Percentiles rank a stretch among this genome's conserved stretches.
These are phyloP conservation scores for Aspergillus pseudoviridinutans DNA, from an alignment of 2,329 filamentous ascomycete species.

Conservation along the genomic window DNA sequence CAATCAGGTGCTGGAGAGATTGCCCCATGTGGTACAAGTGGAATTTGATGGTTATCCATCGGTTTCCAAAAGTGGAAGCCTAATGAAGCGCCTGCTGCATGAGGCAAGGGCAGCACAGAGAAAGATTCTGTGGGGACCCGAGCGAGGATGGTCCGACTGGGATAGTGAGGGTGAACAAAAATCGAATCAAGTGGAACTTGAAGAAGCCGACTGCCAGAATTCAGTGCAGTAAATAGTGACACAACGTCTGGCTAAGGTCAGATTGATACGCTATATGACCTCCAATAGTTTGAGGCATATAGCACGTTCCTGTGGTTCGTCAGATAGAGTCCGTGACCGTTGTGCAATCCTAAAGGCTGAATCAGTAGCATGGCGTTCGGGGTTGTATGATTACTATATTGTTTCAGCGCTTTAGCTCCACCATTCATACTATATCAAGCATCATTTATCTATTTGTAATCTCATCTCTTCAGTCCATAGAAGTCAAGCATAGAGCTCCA, in stretches of 20 bases:
- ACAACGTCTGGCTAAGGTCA: neutral
- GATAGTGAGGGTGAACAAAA: slow-evolving; percentile 20
- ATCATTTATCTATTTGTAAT: slow-evolving; percentile 3
- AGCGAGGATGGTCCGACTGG: slow-evolving; percentile 35
- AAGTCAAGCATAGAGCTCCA: neutral
- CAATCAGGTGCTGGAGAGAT: slow-evolving; percentile 45
- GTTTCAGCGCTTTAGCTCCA: neutral
- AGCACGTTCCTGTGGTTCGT: too few species aligned
- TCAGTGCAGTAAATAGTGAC: slow-evolving; percentile 1
- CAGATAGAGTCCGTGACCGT: too few species aligned
- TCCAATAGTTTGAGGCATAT: too few species aligned
- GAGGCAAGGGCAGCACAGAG: slow-evolving; percentile 33
- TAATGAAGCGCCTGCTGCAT: slow-evolving; percentile 47
- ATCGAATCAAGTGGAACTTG: slow-evolving; percentile 6
- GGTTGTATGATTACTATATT: neutral
- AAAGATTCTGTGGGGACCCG: slow-evolving; percentile 38
- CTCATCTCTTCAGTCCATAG: neutral
- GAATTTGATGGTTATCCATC: slow-evolving; percentile 56
- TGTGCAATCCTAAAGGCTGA: too few species aligned
- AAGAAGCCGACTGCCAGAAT: neutral
- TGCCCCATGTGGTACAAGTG: slow-evolving; percentile 47
- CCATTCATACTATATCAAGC: neutral
- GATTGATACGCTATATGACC: too few species aligned
- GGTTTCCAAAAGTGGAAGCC: slow-evolving; percentile 47
- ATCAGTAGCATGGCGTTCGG: too few species aligned